A percentile compares a stretch with the other conserved stretches of the same genome.
Conservation (phyloP, 441 rosid genomes). For the Adansonia grandidieri region DNA sequence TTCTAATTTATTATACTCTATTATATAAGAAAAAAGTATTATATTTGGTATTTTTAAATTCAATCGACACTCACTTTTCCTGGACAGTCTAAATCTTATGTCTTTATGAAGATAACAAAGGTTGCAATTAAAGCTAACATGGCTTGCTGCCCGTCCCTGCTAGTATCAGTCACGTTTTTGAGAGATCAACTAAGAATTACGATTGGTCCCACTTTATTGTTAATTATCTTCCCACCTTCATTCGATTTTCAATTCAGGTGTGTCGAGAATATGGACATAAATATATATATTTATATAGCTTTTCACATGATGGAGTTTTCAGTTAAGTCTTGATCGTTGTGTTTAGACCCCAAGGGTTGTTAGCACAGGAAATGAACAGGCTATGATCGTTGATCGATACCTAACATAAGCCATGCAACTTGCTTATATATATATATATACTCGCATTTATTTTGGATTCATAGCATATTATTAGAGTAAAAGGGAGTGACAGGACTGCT, state of each 20-base stretch:
- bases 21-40: too few relatives aligned
- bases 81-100: conserved; percentile 20
- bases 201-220: conserved; percentile 6
- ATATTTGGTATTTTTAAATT: conserved; percentile 9
- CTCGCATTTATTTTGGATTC: not conserved
- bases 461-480: not conserved
- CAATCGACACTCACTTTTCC: conserved; percentile 19
- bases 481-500: conserved; percentile 2
- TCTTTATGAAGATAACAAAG: conserved; percentile 20
- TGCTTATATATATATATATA: not conserved
- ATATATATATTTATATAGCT: not conserved
- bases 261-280: not conserved
- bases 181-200: not conserved
- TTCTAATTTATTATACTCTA: not conserved
- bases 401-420: not conserved
- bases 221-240: not conserved
- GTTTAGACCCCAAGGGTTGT: not conserved
- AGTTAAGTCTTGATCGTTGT: not conserved
- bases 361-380: not conserved
- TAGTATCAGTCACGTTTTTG: conserved; percentile 10
- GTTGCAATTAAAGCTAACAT: conserved; percentile 28
- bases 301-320: not conserved
- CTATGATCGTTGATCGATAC: not conserved
- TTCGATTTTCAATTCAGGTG: conserved; percentile 14
- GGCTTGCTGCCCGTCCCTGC: conserved; percentile 23